A percentile compares a stretch with the other conserved stretches of the same genome.
These are phyloP conservation scores for Fragaria vesca DNA, from an alignment of 306 rosid species.

Conservation along the genomic window DNA sequence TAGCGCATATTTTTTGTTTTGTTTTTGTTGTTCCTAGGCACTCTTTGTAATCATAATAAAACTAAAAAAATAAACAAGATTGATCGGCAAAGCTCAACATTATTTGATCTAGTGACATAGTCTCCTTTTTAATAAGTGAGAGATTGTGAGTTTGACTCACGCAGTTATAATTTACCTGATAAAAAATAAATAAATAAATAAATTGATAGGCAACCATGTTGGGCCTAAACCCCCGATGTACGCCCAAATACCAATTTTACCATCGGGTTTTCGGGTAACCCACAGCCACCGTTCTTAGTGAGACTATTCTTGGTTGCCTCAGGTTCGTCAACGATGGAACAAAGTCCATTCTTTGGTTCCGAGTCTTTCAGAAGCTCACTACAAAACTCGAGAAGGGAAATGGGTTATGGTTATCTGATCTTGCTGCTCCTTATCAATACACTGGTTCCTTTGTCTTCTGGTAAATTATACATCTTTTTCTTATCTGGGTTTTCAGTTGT, in stretches of 20 bases:
- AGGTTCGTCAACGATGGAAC: not conserved
- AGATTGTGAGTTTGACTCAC: too few species aligned
- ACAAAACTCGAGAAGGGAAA: not conserved
- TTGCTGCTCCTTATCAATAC: not conserved
- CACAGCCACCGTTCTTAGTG: not conserved
- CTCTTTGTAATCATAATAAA: too few species aligned
- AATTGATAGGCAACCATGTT: too few species aligned
- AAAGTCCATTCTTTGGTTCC: not conserved
- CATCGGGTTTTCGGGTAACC: not conserved
- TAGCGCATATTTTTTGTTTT: too few species aligned
- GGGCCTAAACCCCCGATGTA: too few species aligned
- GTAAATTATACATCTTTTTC: not conserved
- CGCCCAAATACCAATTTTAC: too few species aligned
- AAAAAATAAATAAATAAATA: accelerated
- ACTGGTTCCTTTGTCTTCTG: not conserved
- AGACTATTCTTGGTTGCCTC: not conserved
- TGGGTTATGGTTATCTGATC: not conserved
- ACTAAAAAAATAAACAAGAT: too few species aligned
- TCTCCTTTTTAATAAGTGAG: accelerated
- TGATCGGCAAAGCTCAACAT: too few species aligned
- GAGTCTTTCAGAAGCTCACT: not conserved
- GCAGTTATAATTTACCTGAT: too few species aligned
- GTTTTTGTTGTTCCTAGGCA: too few species aligned
- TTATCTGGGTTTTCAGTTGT: not conserved
- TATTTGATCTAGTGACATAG: too few species aligned